Conservation (phyloP, 2,329 filamentous ascomycete species). For the Trichoderma sp. region DNA sequence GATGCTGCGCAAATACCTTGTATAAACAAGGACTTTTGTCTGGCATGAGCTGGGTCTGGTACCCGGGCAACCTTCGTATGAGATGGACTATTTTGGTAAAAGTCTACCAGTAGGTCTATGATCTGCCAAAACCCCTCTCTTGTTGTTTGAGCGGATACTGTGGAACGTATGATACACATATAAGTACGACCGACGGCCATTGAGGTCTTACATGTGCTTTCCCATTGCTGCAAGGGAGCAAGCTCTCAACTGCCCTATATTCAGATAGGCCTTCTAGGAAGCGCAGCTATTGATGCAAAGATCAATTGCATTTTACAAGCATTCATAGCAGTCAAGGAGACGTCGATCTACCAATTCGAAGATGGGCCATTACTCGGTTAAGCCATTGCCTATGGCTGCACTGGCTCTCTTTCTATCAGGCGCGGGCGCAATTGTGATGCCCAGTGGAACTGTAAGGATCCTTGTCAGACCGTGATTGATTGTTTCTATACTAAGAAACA, state of each 20-base stretch:
- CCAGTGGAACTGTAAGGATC: conserved; percentile 19
- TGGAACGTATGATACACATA: background rate
- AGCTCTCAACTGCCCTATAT: background rate
- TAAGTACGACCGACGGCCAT: background rate
- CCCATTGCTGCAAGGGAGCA: background rate
- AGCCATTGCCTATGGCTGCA: conserved; percentile 6
- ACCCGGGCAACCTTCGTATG: background rate
- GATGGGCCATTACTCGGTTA: background rate
- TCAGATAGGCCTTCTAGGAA: background rate
- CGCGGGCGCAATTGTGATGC: conserved; percentile 15
- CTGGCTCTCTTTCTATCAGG: conserved; percentile 5
- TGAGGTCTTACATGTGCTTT: background rate
- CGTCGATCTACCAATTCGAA: background rate
- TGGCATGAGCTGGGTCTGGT: background rate
- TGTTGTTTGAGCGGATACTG: background rate
- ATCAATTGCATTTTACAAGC: too few relatives aligned
- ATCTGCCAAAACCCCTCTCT: background rate
- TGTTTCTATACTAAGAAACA: background rate
- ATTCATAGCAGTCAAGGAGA: background rate
- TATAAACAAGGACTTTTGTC: background rate
- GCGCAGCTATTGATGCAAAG: background rate
- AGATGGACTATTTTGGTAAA: background rate
- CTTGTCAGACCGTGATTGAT: background rate
- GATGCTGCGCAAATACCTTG: background rate
- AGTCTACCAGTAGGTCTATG: background rate